Base-by-base conservation (phyloP, 352 stramenopile species). In the Phytophthora hybrid region DNA sequence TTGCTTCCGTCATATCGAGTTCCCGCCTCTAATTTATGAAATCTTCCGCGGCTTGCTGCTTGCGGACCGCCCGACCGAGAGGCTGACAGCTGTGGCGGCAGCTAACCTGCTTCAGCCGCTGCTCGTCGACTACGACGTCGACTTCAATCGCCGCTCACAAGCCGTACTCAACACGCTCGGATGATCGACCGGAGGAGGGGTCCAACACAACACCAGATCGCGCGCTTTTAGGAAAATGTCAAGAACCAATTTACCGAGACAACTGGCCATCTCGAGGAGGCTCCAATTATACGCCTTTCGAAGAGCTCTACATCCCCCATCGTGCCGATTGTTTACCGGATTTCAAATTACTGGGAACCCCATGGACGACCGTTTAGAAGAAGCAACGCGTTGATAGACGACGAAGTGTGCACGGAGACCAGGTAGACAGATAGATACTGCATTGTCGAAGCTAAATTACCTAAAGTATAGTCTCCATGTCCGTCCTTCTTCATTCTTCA, bases 1-100 rank as follows among this genome's bases (percentile, higher is more conserved):
- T 81, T 94, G 88, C 81, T 93, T 94, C 74, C 86, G 86, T 44
- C 71, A 78, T 31, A 92, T 94, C 65, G 74, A 86, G 66, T 93
- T 94, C 73, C 88, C 84, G n/a, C 82, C 81, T 18, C 64, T 87
- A 73, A 84, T 93, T 74, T 93, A 93, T 80, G 81, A 92, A 57
- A 83, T 93, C 60, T 91, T 94, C 57, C 70, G 80, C 46, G 81
- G 84, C 3, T 65, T 94, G 59, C 73, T 94, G 55, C 76, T 89
- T 16, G 52, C 67, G 5, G 80, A 92, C 21, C 69, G 70, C 8
- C 88, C 88, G 14, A 70, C 62, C 16, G 77, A 83, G n/a, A 84
- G 88, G 54, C 81, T 93, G 66, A 83, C 85, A 23, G 88, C 88
- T 7, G 71, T 84, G 37, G 78, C 63, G 2, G 80, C 89, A n/a